Percentiles rank a stretch among this genome's conserved stretches.
Evolutionary conservation across 768 basidiomycete genomes (phyloP).

Genomic region (Crassisporium funariophilum): DNA sequence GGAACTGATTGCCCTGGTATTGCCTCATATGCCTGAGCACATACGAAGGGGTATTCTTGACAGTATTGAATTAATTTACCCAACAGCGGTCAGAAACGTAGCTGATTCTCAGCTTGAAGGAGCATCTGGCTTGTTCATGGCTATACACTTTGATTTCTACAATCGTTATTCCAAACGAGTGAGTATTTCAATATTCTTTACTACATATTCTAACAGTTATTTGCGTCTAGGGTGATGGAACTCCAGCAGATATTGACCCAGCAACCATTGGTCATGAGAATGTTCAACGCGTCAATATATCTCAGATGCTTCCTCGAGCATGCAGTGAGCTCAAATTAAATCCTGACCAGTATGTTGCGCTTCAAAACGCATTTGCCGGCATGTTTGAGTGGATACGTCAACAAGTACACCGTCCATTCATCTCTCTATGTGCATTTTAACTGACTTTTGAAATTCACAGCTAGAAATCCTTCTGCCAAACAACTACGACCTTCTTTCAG

Average conservation of each 20-base stretch:
- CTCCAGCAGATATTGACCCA: conserved; percentile 3
- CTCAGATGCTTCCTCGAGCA: conserved; percentile 2
- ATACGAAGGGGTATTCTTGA: neutral
- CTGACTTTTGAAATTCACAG: too few species aligned
- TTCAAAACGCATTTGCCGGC: conserved; percentile 3
- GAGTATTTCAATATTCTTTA: too few species aligned
- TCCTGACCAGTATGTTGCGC: neutral
- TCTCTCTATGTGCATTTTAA: too few species aligned
- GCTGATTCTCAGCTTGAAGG: neutral
- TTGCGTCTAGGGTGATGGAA: conserved; percentile 6
- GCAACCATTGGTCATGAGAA: conserved; percentile 1
- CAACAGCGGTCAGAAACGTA: neutral
- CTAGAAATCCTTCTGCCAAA: conserved; percentile 9
- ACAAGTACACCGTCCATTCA: conserved; percentile 2
- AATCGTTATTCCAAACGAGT: conserved; percentile 8
- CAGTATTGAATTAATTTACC: conserved; percentile 1
- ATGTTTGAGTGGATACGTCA: conserved; percentile 12
- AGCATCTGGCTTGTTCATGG: neutral
- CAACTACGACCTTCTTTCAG: conserved; percentile 1
- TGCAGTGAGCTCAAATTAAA: conserved; percentile 6
- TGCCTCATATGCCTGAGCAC: conserved; percentile 6
- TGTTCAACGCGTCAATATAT: neutral
- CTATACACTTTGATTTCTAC: conserved; percentile 13
- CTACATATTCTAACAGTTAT: neutral
- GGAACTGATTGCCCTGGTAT: too few species aligned